A percentile compares a stretch with the other conserved stretches of the same genome.
phyloP scores from a whole-genome alignment of 2,329 filamentous ascomycete species.

The Trichothecium sympodiale region DNA sequence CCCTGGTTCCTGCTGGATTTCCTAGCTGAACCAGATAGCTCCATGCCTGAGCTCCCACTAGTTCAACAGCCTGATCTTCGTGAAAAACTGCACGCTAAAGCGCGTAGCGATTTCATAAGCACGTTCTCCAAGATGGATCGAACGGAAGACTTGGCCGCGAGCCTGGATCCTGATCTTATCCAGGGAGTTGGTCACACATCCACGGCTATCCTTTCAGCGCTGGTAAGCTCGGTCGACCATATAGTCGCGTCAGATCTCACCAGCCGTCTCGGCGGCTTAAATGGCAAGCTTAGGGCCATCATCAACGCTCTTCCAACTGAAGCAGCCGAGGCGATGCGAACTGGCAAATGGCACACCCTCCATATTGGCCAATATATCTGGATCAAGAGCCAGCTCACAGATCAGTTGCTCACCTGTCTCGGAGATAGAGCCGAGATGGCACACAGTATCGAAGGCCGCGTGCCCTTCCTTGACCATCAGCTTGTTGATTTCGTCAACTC shows the following conservation, averaged over 20 bases:
- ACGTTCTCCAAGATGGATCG: background rate
- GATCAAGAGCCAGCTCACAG: slow-evolving; percentile 12
- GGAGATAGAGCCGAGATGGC: slow-evolving; percentile 25
- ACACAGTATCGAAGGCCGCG: slow-evolving; percentile 21
- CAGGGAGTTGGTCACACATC: too few species aligned
- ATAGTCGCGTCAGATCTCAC: too few species aligned
- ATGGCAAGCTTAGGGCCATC: background rate
- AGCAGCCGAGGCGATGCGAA: slow-evolving; percentile 10
- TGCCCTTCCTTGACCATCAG: slow-evolving; percentile 24
- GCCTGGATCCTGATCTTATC: too few species aligned
- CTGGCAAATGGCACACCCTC: slow-evolving; percentile 16
- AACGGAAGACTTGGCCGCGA: background rate
- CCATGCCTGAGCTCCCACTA: slow-evolving; percentile 17
- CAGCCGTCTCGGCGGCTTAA: background rate
- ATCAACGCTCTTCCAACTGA: slow-evolving; percentile 6
- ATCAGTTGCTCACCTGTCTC: slow-evolving; percentile 16
- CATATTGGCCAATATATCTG: slow-evolving; percentile 17
- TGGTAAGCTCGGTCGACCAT: too few species aligned
- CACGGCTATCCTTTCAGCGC: too few species aligned
- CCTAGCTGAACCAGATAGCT: slow-evolving; percentile 33
- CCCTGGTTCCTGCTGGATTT: slow-evolving; percentile 31
- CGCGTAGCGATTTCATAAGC: background rate
- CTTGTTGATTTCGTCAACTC: slow-evolving; percentile 18
- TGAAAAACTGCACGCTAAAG: background rate
- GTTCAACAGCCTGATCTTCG: slow-evolving; percentile 2